Evolutionary conservation across 2,329 filamentous ascomycete species (phyloP).

Genomic region (Sarocladiaceae sp.): DNA sequence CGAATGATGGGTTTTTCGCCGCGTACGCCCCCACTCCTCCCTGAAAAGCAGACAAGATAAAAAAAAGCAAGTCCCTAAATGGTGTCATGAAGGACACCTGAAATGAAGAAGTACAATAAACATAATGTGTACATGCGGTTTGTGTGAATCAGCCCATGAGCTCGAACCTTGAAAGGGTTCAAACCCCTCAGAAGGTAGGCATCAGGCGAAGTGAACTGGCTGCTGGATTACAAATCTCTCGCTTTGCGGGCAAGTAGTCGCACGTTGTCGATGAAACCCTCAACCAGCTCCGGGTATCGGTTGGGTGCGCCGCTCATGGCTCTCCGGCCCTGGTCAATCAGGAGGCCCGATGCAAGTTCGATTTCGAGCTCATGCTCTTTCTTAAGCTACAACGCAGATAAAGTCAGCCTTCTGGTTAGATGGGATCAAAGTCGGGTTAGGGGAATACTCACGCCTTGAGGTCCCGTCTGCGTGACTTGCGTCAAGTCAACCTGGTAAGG

Average conservation of each 20-base stretch:
- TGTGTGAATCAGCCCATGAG: too few species aligned
- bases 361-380: slow-evolving; percentile 80
- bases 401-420: not conserved
- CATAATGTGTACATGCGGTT: too few species aligned
- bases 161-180: too few species aligned
- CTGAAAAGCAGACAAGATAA: too few species aligned
- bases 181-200: too few species aligned
- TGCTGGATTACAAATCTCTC: not conserved
- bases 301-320: slow-evolving; percentile 46
- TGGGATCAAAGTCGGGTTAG: not conserved
- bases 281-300: slow-evolving; percentile 61
- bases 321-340: slow-evolving; percentile 59
- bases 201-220: not conserved
- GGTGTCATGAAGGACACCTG: too few species aligned
- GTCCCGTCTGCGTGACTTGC: slow-evolving; percentile 59
- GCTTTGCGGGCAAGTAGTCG: slow-evolving; percentile 48
- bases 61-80: too few species aligned
- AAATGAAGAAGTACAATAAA: too few species aligned
- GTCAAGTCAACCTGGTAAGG: slow-evolving; percentile 89
- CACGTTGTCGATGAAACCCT: slow-evolving; percentile 70
- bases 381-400: slow-evolving; percentile 17
- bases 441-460: slow-evolving; percentile 24
- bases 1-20: too few species aligned
- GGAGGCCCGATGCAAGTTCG: slow-evolving; percentile 58
- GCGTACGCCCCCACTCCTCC: too few species aligned